Percentiles rank a stretch among this genome's conserved stretches.
phyloP scores from a whole-genome alignment of 257 asterid genomes.

The Leonotis leonurus region DNA sequence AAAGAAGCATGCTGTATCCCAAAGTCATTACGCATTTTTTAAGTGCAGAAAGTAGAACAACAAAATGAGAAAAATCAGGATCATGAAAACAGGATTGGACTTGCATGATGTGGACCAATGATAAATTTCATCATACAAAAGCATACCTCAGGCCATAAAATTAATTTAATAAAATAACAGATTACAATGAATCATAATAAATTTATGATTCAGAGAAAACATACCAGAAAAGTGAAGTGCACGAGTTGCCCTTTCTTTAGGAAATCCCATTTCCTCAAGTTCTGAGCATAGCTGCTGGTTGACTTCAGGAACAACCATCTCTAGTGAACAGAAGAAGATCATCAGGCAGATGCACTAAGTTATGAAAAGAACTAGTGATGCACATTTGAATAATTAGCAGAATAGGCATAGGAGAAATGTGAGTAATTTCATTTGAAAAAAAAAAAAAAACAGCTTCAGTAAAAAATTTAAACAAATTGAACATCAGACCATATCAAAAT shows the following conservation, averaged over 20 bases:
- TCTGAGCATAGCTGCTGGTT: slow-evolving; percentile 59
- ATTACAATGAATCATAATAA: not conserved
- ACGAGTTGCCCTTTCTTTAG: slow-evolving; percentile 78
- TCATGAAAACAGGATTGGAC: not conserved
- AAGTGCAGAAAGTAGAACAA: not conserved
- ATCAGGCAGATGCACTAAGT: slow-evolving; percentile 19
- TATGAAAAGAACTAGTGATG: not conserved
- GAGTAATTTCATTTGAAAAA: not conserved
- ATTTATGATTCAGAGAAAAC: slow-evolving; percentile 6
- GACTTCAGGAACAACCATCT: slow-evolving; percentile 93
- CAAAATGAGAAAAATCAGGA: not conserved
- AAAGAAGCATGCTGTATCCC: not conserved
- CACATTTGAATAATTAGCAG: slow-evolving; percentile 1
- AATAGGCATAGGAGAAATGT: not conserved
- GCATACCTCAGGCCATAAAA: not conserved
- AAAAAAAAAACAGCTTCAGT: not conserved
- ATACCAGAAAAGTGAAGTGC: slow-evolving; percentile 89
- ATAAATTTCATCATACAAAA: not conserved
- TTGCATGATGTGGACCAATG: not conserved
- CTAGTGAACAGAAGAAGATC: slow-evolving; percentile 33
- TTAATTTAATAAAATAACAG: not conserved
- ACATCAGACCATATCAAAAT: not conserved
- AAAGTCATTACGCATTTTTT: not conserved
- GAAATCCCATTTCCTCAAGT: slow-evolving; percentile 86
- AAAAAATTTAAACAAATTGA: not conserved